Percentiles rank a stretch among this genome's conserved stretches.
These are phyloP conservation scores for Lentinula boryana DNA, from an alignment of 768 basidiomycete species.

Conservation along the genomic window DNA sequence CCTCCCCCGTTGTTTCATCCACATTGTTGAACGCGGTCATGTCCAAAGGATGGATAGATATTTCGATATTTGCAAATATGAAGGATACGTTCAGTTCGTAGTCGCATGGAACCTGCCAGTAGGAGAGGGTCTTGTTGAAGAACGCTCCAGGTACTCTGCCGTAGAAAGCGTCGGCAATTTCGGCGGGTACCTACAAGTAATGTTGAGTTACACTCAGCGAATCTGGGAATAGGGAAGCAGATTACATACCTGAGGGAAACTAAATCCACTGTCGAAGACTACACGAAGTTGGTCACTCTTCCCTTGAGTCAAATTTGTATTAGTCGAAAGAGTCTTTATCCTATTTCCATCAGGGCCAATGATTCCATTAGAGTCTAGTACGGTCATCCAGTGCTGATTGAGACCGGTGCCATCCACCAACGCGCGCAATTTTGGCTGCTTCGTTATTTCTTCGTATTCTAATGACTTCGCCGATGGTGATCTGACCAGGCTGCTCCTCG, in stretches of 20 bases:
- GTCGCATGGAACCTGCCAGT: slow-evolving; percentile 17
- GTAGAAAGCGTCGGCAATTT: slow-evolving; percentile 18
- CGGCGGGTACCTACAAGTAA: slow-evolving; percentile 7
- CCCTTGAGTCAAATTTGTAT: slow-evolving; percentile 7
- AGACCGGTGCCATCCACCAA: slow-evolving; percentile 8
- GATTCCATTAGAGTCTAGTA: slow-evolving; percentile 12
- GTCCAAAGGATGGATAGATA: slow-evolving; percentile 19
- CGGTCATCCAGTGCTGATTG: slow-evolving; percentile 14
- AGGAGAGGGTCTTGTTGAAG: neutral
- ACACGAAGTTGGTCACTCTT: slow-evolving; percentile 12
- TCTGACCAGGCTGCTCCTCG: slow-evolving; percentile 10
- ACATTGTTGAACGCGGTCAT: neutral
- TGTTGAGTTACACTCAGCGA: neutral
- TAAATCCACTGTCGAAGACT: slow-evolving; percentile 16
- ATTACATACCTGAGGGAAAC: slow-evolving; percentile 11
- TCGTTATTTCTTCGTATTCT: slow-evolving; percentile 13
- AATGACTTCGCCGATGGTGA: slow-evolving; percentile 16
- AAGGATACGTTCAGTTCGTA: slow-evolving; percentile 17
- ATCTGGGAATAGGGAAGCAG: neutral
- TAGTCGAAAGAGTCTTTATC: slow-evolving; percentile 9
- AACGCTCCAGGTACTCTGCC: slow-evolving; percentile 15
- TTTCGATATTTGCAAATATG: slow-evolving; percentile 13
- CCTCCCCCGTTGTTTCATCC: neutral
- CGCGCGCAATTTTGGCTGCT: slow-evolving; percentile 15
- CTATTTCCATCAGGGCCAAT: slow-evolving; percentile 18